These are phyloP conservation scores for Cyberlindnera nakhonratchasimensis DNA, from an alignment of 805 yeast species.

Conservation along the genomic window DNA sequence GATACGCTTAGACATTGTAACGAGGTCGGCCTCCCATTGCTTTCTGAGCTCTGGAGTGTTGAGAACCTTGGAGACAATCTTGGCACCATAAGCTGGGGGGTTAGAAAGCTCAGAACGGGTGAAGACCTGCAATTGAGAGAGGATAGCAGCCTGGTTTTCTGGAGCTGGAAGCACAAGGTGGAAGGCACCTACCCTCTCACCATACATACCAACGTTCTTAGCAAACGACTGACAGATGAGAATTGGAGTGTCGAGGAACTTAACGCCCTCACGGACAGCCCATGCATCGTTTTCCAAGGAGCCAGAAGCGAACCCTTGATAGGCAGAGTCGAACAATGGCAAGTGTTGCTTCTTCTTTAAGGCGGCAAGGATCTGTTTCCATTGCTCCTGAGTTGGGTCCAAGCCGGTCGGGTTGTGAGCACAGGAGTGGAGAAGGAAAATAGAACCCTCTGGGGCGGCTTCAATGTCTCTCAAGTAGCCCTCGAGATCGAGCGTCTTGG, in stretches of 20 bases:
- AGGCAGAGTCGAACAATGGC: slow-evolving; percentile 89
- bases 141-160: slow-evolving; percentile 51
- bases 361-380: slow-evolving; percentile 67
- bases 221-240: slow-evolving; percentile 93
- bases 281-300: slow-evolving; percentile 78
- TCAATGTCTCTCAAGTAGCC: slow-evolving; percentile 65
- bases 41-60: slow-evolving; percentile 58
- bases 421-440: slow-evolving; percentile 86
- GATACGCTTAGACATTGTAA: slow-evolving; percentile 86
- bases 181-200: slow-evolving; percentile 95
- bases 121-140: slow-evolving; percentile 71
- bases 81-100: slow-evolving; percentile 95
- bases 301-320: slow-evolving; percentile 96
- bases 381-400: slow-evolving; percentile 82
- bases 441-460: slow-evolving; percentile 69
- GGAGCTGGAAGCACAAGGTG: slow-evolving; percentile 59
- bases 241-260: slow-evolving; percentile 49
- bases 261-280: slow-evolving; percentile 62
- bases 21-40: slow-evolving; percentile 83
- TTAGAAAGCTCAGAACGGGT: slow-evolving; percentile 85
- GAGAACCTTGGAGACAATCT: slow-evolving; percentile 76
- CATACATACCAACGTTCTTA: slow-evolving; percentile 94
- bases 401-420: slow-evolving; percentile 98
- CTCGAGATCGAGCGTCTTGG: slow-evolving; percentile 66
- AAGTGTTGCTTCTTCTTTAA: slow-evolving; percentile 62